phyloP scores from a whole-genome alignment of 2,329 filamentous ascomycete genomes.

The Blastomyces silverae region DNA sequence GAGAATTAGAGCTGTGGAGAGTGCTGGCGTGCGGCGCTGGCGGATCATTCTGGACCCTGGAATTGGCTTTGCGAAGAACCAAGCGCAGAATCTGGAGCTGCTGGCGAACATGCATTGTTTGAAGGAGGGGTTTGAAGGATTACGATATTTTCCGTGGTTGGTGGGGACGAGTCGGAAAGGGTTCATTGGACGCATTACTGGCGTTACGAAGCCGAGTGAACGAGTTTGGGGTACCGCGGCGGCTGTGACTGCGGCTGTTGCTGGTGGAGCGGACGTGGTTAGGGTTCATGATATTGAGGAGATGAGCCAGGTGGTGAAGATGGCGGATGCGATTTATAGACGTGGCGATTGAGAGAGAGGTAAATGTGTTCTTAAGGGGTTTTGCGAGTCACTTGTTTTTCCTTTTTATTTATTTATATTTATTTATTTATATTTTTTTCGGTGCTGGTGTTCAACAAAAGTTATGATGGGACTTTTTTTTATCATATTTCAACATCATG shows the following conservation, averaged over 20 bases:
- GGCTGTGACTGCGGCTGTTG: constrained; percentile 75
- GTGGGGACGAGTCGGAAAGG: constrained; percentile 82
- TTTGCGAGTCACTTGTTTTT: background rate
- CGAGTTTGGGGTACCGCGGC: constrained; percentile 81
- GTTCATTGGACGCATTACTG: constrained; percentile 79
- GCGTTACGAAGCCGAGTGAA: constrained; percentile 61
- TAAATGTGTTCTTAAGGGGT: background rate
- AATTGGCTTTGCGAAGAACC: constrained; percentile 84
- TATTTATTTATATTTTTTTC: background rate
- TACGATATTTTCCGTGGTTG: constrained; percentile 71
- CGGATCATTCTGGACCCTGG: constrained; percentile 92
- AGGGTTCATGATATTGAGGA: constrained; percentile 84
- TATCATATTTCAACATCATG: constrained; percentile 2
- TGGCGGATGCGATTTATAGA: constrained; percentile 69
- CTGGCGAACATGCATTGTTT: constrained; percentile 54
- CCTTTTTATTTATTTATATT: constrained; percentile 16
- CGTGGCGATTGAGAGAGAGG: constrained; percentile 12
- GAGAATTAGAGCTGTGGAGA: constrained; percentile 68
- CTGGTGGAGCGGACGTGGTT: constrained; percentile 83
- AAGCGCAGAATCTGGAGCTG: constrained; percentile 72
- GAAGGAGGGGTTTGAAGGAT: constrained; percentile 23
- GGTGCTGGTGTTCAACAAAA: background rate
- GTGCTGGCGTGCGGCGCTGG: constrained; percentile 81
- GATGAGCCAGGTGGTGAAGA: constrained; percentile 76
- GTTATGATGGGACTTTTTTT: background rate